These are phyloP conservation scores for Colletotrichum tabaci DNA, from an alignment of 2,329 filamentous ascomycete genomes.

Conservation along the genomic window DNA sequence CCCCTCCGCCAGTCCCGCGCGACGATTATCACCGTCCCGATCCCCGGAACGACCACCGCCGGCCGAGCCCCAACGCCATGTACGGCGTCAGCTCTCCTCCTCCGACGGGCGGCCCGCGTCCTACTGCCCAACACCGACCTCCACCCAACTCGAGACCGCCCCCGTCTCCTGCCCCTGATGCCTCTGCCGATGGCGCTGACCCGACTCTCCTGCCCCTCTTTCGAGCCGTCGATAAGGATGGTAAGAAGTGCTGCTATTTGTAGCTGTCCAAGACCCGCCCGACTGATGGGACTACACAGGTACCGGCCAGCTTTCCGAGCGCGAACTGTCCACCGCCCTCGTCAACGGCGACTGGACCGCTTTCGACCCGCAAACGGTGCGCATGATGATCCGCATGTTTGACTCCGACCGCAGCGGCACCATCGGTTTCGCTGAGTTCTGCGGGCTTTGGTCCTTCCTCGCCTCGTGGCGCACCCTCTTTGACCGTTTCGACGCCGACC, in stretches of 20 bases:
- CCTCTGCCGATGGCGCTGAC: constrained; percentile 68
- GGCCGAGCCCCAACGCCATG: constrained; percentile 47
- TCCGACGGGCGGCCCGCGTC: constrained; percentile 60
- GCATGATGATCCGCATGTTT: constrained; percentile 99
- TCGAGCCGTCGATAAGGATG: constrained; percentile 89
- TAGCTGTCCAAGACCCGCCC: not conserved
- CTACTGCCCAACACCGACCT: constrained; percentile 64
- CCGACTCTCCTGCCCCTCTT: constrained; percentile 88
- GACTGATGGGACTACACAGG: constrained; percentile 59
- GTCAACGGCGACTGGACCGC: constrained; percentile 97
- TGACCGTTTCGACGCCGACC: constrained; percentile 93
- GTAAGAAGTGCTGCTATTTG: constrained; percentile 59
- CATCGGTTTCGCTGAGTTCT: constrained; percentile 96
- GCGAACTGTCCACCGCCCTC: constrained; percentile 88
- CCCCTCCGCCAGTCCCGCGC: constrained; percentile 59
- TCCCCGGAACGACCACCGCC: constrained; percentile 31
- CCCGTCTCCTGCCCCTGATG: constrained; percentile 71
- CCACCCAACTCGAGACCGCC: constrained; percentile 74
- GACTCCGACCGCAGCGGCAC: constrained; percentile 90
- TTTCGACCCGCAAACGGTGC: constrained; percentile 94
- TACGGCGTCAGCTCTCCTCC: constrained; percentile 68
- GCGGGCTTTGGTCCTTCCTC: constrained; percentile 95
- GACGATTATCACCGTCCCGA: constrained; percentile 48
- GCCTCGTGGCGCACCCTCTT: constrained; percentile 95
- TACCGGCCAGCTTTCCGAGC: constrained; percentile 86